A percentile compares a stretch with the other conserved stretches of the same genome.
phyloP scores from a whole-genome alignment of 306 rosid species.

The Herpetospermum pedunculosum region DNA sequence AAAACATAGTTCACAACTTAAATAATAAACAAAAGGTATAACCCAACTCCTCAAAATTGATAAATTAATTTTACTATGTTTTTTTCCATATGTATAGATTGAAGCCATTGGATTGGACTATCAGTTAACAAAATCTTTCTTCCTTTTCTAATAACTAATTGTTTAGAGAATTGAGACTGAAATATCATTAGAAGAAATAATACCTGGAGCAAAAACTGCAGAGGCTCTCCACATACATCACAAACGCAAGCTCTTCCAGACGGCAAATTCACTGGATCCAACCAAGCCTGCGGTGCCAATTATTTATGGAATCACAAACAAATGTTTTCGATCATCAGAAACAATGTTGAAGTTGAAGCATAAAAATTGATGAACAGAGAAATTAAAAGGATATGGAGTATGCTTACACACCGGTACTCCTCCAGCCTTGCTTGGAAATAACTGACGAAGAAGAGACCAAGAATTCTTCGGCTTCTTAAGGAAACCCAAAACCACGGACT shows the following conservation, averaged over 20 bases:
- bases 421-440: conserved; percentile 85
- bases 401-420: conserved; percentile 57
- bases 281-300: conserved; percentile 55
- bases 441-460: conserved; percentile 44
- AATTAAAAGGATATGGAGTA: background rate
- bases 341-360: background rate
- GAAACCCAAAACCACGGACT: conserved; percentile 47
- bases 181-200: too few species aligned
- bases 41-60: background rate
- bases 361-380: background rate
- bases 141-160: background rate
- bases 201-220: conserved; percentile 81
- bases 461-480: conserved; percentile 37
- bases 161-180: background rate
- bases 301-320: background rate
- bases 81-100: background rate
- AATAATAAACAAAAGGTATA: background rate
- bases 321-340: background rate
- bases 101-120: background rate
- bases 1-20: background rate
- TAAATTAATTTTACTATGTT: background rate
- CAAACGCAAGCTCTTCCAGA: conserved; percentile 44
- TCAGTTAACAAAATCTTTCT: background rate
- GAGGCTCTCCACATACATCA: conserved; percentile 66
- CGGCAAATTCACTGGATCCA: conserved; percentile 72